Evolutionary conservation across 2,329 filamentous ascomycete species (phyloP), one percentile per base, ranked within the genome.

Genomic region (Penicillium rolfsii): DNA sequence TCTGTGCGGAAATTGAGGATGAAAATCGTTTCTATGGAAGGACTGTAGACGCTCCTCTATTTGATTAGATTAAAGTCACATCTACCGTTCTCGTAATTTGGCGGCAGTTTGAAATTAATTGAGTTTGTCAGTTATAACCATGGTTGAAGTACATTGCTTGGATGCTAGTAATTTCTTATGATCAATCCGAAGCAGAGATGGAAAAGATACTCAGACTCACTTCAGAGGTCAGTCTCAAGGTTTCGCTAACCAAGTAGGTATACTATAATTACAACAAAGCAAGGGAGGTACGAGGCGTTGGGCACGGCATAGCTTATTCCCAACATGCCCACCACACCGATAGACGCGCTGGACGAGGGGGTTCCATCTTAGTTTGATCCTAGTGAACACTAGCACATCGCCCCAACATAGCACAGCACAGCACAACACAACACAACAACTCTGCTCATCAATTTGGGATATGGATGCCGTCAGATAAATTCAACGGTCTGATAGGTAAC

Each of bases 281-380:
- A 14, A 28, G 26, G 16, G 24, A 28, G 26, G 16, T 30, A 48
- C 6, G 24, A 48, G 45, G 45, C 45, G 26, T 30, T 30, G 8
- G 45, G 16, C 16, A 30, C 45, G 12, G 45, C 45, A 48, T 48
- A 48, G 45, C 45, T n/a, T 48, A 48, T 48, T 48, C 22, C 41
- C 22, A 48, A 38, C 22, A 30, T 22, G 16, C 26, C 26, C 12
- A 12, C 38, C 26, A 49, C 36, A 6, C 35, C 30, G 30, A 60
- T 58, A 60, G 58, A 58, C 58, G 61, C 53, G 36, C 53, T 57
- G 28, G 35, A 49, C 46, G 28, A 49, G 9, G 30, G 48, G 28
- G 28, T 16, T 50, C 52, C 26, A 38, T 43, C 40, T 58, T 56
- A 63, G 64, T 65, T 60, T 41, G 63, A 65, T 65, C 63, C 59